A percentile compares a stretch with the other conserved stretches of the same genome.
These are phyloP conservation scores for Coniferiporia sulphurascens DNA, from an alignment of 1,284 basidiomycete genomes.

Conservation along the genomic window DNA sequence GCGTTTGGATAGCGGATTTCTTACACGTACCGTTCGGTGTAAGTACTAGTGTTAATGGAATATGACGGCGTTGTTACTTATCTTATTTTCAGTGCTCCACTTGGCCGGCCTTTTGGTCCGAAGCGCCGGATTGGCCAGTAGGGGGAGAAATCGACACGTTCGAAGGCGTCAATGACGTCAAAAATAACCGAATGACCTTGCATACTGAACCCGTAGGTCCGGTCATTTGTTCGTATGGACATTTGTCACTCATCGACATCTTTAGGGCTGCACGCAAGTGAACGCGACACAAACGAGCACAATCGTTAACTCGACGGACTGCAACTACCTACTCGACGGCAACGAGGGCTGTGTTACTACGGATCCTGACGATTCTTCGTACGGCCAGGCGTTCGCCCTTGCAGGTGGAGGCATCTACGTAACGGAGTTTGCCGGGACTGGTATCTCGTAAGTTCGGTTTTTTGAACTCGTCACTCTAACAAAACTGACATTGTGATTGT, in stretches of 20 bases:
- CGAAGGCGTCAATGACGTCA: constrained; percentile 65
- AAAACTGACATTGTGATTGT: not conserved
- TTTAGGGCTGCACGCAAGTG: constrained; percentile 49
- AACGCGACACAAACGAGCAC: constrained; percentile 47
- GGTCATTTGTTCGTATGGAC: not conserved
- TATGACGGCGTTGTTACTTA: not conserved
- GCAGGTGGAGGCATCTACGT: constrained; percentile 69
- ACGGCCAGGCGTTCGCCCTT: constrained; percentile 59
- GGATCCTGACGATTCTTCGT: constrained; percentile 49
- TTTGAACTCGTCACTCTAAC: not conserved
- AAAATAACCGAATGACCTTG: constrained; percentile 62
- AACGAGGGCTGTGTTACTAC: constrained; percentile 62
- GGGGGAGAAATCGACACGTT: constrained; percentile 77
- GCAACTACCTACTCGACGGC: constrained; percentile 45
- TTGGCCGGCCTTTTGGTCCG: constrained; percentile 69
- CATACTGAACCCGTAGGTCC: constrained; percentile 47
- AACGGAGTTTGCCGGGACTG: constrained; percentile 59
- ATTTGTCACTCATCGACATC: not conserved
- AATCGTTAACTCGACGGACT: constrained; percentile 55
- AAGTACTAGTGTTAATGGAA: constrained; percentile 19
- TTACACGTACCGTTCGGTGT: constrained; percentile 65
- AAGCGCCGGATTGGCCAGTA: constrained; percentile 54
- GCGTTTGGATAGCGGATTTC: constrained; percentile 62
- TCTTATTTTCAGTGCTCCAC: constrained; percentile 52
- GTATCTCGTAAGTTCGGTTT: constrained; percentile 49